phyloP scores from a whole-genome alignment of 164 flowering plant genomes.

The Annona cherimola region DNA sequence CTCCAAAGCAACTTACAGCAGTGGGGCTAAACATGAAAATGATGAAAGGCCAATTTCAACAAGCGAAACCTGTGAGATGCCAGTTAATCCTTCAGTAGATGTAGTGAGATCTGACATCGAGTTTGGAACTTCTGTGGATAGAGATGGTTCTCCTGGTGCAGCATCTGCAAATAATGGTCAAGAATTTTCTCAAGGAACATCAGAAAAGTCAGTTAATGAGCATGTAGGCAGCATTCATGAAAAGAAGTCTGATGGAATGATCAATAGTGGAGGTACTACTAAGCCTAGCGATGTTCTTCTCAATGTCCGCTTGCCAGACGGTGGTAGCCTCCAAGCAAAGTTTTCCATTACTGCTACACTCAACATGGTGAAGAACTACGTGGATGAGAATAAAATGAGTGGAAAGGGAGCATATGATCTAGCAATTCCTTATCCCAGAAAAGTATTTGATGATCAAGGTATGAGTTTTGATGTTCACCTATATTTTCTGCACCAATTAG shows the following conservation, averaged over 20 bases:
- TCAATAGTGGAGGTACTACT: neutral
- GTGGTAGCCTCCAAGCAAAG: constrained; percentile 55
- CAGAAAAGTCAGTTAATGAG: constrained; percentile 2
- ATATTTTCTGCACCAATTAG: neutral
- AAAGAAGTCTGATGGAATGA: constrained; percentile 4
- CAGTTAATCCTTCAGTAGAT: constrained; percentile 9
- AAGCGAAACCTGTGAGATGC: constrained; percentile 9
- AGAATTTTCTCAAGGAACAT: neutral
- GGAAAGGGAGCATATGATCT: constrained; percentile 53
- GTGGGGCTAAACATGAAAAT: constrained; percentile 9
- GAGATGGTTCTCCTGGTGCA: constrained; percentile 7
- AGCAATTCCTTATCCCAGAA: constrained; percentile 88
- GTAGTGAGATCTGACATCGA: constrained; percentile 10
- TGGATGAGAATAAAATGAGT: constrained; percentile 41
- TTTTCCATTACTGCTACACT: constrained; percentile 46
- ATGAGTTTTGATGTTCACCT: constrained; percentile 9
- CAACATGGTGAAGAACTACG: constrained; percentile 51
- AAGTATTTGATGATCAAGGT: constrained; percentile 61
- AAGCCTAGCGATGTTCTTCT: constrained; percentile 47
- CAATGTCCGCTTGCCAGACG: constrained; percentile 62
- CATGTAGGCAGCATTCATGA: constrained; percentile 7
- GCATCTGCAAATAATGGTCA: neutral
- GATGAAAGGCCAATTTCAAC: constrained; percentile 21
- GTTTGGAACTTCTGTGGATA: constrained; percentile 11
- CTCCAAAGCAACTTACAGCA: constrained; percentile 13